Evolutionary conservation across 2,329 filamentous ascomycete genomes (phyloP).

Genomic region (Mollisiaceae sp.): DNA sequence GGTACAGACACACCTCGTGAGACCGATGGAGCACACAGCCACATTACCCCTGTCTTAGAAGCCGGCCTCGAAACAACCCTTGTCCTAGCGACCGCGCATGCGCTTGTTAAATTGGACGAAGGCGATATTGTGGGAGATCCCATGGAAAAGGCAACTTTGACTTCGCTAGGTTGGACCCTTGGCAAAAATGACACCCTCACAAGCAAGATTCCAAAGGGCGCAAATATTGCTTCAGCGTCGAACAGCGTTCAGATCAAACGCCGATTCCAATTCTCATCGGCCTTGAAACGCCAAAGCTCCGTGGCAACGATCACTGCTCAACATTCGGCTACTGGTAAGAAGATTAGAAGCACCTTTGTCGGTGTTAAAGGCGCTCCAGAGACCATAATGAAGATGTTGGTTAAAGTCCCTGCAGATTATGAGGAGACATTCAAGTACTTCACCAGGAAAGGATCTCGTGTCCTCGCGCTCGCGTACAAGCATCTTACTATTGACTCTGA

Average conservation of each 20-base stretch:
- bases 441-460: slow-evolving; percentile 91
- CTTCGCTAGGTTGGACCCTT: slow-evolving; percentile 89
- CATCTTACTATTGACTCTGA: slow-evolving; percentile 83
- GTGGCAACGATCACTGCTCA: slow-evolving; percentile 80
- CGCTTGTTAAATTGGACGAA: slow-evolving; percentile 93
- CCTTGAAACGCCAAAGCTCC: slow-evolving; percentile 94
- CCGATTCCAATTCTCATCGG: slow-evolving; percentile 97
- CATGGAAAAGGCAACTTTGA: slow-evolving; percentile 96
- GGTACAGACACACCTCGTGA: slow-evolving; percentile 70
- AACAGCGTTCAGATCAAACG: slow-evolving; percentile 93
- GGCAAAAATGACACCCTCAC: slow-evolving; percentile 85
- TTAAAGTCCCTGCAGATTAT: slow-evolving; percentile 81
- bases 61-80: slow-evolving; percentile 84
- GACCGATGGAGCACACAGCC: slow-evolving; percentile 80
- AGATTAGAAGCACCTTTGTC: slow-evolving; percentile 84
- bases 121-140: slow-evolving; percentile 97
- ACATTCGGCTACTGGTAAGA: slow-evolving; percentile 75
- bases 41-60: slow-evolving; percentile 72
- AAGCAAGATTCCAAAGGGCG: slow-evolving; percentile 61
- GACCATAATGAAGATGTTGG: slow-evolving; percentile 93
- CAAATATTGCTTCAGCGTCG: slow-evolving; percentile 52
- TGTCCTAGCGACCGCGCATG: slow-evolving; percentile 93
- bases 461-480: slow-evolving; percentile 93
- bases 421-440: slow-evolving; percentile 99
- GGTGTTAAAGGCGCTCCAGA: slow-evolving; percentile 97